Evolutionary conservation across 495 filamentous ascomycete species (phyloP).

Genomic region (Tuber aestivum): DNA sequence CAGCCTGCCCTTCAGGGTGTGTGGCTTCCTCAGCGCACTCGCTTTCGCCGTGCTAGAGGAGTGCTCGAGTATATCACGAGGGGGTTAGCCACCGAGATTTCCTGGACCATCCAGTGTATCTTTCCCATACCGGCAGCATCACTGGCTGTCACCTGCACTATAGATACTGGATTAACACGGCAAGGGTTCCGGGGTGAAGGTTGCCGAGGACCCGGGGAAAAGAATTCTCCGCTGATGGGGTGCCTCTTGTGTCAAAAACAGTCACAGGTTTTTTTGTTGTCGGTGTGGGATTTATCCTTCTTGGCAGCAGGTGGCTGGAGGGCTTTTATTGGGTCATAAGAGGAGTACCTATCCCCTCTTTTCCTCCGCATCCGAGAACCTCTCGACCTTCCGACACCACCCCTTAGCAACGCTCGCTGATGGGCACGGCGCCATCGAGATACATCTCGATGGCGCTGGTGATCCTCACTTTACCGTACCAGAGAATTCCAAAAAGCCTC

Average conservation of each 20-base stretch:
- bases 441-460: neutral
- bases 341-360: neutral
- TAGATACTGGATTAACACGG: neutral
- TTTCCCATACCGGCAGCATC: neutral
- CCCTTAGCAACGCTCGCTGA: neutral
- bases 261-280: neutral
- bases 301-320: neutral
- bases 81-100: neutral
- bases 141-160: neutral
- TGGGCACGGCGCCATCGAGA: neutral
- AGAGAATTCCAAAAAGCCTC: neutral
- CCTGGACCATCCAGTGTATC: neutral
- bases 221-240: neutral
- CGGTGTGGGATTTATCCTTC: neutral
- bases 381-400: neutral
- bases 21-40: too few relatives aligned
- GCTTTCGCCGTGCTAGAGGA: too few relatives aligned
- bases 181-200: neutral
- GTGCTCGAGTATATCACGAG: neutral
- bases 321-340: neutral
- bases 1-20: too few relatives aligned
- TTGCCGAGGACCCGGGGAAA: neutral
- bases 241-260: neutral
- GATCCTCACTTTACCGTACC: neutral
- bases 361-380: neutral